These are phyloP conservation scores for Boletus tylopilopsis DNA, from an alignment of 768 basidiomycete genomes.

Conservation along the genomic window DNA sequence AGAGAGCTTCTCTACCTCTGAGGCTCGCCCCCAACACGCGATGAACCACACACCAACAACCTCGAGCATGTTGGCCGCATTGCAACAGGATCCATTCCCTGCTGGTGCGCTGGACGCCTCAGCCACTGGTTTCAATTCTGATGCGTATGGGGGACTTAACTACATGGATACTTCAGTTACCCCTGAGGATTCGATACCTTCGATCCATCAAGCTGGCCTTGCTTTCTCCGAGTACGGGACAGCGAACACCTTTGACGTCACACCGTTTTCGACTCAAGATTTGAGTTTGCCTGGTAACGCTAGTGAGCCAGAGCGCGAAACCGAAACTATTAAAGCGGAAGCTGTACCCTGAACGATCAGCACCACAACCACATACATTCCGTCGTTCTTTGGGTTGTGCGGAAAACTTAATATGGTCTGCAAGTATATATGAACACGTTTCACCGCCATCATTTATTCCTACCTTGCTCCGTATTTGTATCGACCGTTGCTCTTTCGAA, in stretches of 20 bases:
- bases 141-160: constrained; percentile 65
- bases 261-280: constrained; percentile 64
- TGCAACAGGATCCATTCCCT: constrained; percentile 74
- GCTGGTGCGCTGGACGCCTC: constrained; percentile 62
- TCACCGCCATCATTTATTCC: constrained; percentile 34
- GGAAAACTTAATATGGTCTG: constrained; percentile 29
- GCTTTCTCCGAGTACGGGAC: constrained; percentile 70
- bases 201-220: constrained; percentile 59
- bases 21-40: constrained; percentile 55
- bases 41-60: constrained; percentile 85
- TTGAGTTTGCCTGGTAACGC: constrained; percentile 52
- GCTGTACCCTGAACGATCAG: constrained; percentile 32
- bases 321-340: constrained; percentile 68
- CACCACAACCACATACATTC: constrained; percentile 18
- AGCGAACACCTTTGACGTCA: constrained; percentile 65
- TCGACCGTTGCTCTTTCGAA: constrained; percentile 31
- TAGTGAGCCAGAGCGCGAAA: constrained; percentile 60
- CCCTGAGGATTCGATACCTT: constrained; percentile 60
- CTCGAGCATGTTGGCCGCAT: constrained; percentile 85
- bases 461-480: constrained; percentile 39
- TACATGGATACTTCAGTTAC: constrained; percentile 72
- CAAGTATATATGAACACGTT: constrained; percentile 33
- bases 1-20: constrained; percentile 68
- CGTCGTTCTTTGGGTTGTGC: constrained; percentile 25
- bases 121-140: constrained; percentile 58